These are phyloP conservation scores for Martiniozyma abietophila DNA, from an alignment of 805 yeast species.

Conservation along the genomic window DNA sequence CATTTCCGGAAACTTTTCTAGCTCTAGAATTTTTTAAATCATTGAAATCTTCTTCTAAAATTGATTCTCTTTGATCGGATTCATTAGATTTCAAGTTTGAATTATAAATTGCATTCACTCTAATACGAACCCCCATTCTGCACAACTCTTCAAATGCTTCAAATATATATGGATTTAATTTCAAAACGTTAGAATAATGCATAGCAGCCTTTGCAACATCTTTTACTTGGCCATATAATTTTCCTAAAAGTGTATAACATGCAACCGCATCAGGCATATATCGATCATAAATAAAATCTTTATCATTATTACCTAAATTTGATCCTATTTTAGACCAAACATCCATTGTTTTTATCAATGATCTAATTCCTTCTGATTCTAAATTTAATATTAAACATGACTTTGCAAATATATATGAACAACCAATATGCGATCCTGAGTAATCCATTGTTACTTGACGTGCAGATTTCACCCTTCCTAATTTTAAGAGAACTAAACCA, in stretches of 20 bases:
- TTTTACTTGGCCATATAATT: slow-evolving; percentile 48
- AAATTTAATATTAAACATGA: slow-evolving; percentile 48
- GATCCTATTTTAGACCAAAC: slow-evolving; percentile 25
- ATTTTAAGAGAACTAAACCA: slow-evolving; percentile 55
- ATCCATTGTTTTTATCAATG: slow-evolving; percentile 31
- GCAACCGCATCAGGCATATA: slow-evolving; percentile 61
- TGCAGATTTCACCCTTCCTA: slow-evolving; percentile 53
- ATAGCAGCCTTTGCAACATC: slow-evolving; percentile 57
- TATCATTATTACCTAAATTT: slow-evolving; percentile 2
- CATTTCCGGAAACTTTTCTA: slow-evolving; percentile 7
- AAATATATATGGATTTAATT: slow-evolving; percentile 71
- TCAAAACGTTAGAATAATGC: slow-evolving; percentile 60
- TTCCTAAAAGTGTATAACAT: slow-evolving; percentile 60
- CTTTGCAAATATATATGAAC: slow-evolving; percentile 65
- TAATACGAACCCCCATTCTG: slow-evolving; percentile 59
- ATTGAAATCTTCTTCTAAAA: slow-evolving; percentile 28
- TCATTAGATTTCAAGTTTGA: slow-evolving; percentile 7
- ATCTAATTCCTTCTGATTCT: slow-evolving; percentile 54
- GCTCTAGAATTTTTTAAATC: slow-evolving; percentile 22
- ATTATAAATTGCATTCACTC: slow-evolving; percentile 46
- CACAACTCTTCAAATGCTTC: slow-evolving; percentile 78
- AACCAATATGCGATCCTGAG: slow-evolving; percentile 53
- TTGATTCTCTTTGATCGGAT: slow-evolving; percentile 8
- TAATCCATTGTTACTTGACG: slow-evolving; percentile 35
- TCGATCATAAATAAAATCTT: too few species aligned